These are phyloP conservation scores for Carex parvula DNA, from an alignment of 176 grass and related monocot species.

Conservation along the genomic window DNA sequence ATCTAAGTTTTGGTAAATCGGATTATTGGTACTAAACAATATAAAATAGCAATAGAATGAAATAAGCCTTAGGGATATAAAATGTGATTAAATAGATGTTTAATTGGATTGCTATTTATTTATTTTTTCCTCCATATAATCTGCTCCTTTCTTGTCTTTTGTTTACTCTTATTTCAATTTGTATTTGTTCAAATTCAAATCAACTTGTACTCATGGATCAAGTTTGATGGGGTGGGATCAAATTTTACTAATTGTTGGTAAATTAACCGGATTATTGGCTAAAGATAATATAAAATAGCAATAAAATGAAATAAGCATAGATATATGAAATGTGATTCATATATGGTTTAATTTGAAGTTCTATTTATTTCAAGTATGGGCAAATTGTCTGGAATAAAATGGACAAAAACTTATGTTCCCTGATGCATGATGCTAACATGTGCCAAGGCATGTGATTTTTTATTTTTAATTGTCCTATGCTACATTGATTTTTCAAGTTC, in stretches of 20 bases:
- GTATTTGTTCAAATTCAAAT: too few relatives aligned
- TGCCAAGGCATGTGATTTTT: neutral
- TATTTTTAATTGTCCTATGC: neutral
- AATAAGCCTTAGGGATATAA: neutral
- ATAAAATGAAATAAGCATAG: too few relatives aligned
- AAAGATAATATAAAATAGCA: too few relatives aligned
- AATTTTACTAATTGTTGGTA: too few relatives aligned
- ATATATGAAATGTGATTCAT: neutral
- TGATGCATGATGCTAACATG: constrained; percentile 1
- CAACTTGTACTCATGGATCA: too few relatives aligned
- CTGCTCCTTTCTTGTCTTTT: too few relatives aligned
- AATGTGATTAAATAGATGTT: neutral
- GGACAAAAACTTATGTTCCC: neutral
- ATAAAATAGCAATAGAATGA: too few relatives aligned
- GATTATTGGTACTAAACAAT: neutral
- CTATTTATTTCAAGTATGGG: neutral
- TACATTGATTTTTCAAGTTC: neutral
- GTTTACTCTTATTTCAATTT: too few relatives aligned
- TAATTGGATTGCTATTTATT: neutral
- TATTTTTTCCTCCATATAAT: too few relatives aligned
- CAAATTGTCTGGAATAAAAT: constrained; percentile 14
- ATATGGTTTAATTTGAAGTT: neutral
- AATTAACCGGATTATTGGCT: neutral
- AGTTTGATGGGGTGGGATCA: too few relatives aligned
- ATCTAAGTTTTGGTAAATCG: too few relatives aligned